Conservation (phyloP, 805 yeast species). For the Jamesozyma spencerorum region DNA sequence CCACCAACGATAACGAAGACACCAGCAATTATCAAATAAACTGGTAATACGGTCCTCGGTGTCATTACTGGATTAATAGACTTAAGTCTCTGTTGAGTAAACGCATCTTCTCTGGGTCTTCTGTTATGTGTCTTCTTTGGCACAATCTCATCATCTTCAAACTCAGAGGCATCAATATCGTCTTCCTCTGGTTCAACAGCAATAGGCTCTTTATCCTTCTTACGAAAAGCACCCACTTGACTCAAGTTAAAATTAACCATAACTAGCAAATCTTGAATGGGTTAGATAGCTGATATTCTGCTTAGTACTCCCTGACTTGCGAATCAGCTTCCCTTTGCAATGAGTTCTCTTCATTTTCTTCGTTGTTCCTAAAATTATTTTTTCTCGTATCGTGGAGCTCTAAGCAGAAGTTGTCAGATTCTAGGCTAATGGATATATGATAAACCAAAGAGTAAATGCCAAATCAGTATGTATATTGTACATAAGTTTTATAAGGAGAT, state of each 20-base stretch:
- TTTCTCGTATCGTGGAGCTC: no score
- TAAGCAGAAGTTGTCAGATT: neutral
- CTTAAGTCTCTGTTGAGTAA: constrained; percentile 55
- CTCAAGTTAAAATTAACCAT: constrained; percentile 24
- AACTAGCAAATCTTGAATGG: no score
- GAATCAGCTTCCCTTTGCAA: no score
- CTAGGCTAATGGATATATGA: neutral
- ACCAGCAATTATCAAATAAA: constrained; percentile 64
- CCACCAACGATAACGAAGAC: constrained; percentile 87
- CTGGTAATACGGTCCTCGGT: constrained; percentile 79
- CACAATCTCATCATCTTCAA: constrained; percentile 33
- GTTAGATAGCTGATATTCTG: no score
- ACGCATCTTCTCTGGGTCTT: constrained; percentile 65
- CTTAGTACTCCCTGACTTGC: no score
- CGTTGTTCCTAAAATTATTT: no score
- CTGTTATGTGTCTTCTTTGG: constrained; percentile 40
- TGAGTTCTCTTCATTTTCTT: neutral
- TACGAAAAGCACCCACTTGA: constrained; percentile 25
- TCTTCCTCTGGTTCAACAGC: constrained; percentile 20
- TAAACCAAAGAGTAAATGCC: no score
- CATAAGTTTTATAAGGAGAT: neutral
- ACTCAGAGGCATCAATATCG: constrained; percentile 30
- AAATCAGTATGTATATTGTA: no score
- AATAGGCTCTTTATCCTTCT: constrained; percentile 17
- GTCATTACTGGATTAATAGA: constrained; percentile 75